Evolutionary conservation across 78 protist genomes (phyloP).

Genomic region (Dictyostelium citrinum): DNA sequence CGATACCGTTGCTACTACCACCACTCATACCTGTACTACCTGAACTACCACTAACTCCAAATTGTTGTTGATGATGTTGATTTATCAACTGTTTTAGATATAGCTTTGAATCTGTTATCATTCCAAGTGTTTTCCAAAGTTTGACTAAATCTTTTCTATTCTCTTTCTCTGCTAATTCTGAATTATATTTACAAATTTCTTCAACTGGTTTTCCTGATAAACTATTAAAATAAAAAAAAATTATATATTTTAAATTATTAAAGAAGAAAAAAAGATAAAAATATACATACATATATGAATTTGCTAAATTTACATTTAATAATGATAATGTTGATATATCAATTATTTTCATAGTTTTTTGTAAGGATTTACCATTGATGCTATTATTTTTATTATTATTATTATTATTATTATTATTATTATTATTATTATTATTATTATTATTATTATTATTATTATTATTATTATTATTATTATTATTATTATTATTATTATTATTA

Average conservation of each 20-base stretch:
- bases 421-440: neutral
- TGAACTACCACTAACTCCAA: neutral
- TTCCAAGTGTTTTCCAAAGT: conserved; percentile 18
- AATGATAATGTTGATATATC: conserved; percentile 29
- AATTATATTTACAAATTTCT: conserved; percentile 50
- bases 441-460: neutral
- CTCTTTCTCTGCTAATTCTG: conserved; percentile 20
- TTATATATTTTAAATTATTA: neutral
- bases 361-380: neutral
- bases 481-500: neutral
- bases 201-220: conserved; percentile 28
- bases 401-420: neutral
- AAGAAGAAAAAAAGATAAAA: neutral
- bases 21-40: neutral
- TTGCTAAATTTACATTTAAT: conserved; percentile 29
- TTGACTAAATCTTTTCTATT: conserved; percentile 64
- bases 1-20: neutral
- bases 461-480: neutral
- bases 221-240: neutral
- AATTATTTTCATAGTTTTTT: conserved; percentile 9
- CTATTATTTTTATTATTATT: neutral
- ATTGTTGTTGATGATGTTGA: neutral
- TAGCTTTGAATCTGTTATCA: conserved; percentile 48
- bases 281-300: conserved; percentile 21
- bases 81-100: neutral